phyloP scores from a whole-genome alignment of 1,284 basidiomycete species.

The Pyrrhoderma noxium region DNA sequence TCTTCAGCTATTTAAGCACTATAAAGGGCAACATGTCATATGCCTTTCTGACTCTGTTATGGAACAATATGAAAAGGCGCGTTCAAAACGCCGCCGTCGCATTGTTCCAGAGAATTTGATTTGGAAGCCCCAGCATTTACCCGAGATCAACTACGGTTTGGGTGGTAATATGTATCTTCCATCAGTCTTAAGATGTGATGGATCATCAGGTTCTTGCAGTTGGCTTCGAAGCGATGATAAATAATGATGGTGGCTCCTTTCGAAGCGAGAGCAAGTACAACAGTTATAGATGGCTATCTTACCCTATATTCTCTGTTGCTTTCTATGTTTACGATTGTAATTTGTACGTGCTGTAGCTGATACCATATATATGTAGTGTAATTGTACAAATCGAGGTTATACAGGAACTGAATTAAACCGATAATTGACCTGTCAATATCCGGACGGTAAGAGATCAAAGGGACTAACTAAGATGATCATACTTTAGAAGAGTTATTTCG shows the following conservation, averaged over 20 bases:
- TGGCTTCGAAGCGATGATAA: no score
- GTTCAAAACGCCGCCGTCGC: slow-evolving; percentile 70
- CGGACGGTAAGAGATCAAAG: not conserved
- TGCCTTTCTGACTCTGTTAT: slow-evolving; percentile 88
- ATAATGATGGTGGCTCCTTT: no score
- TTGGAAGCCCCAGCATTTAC: slow-evolving; percentile 97
- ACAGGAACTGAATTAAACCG: not conserved
- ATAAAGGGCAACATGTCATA: slow-evolving; percentile 93
- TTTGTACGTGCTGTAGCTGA: no score
- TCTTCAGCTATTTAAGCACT: slow-evolving; percentile 92
- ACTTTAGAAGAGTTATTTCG: no score
- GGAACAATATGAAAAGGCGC: slow-evolving; percentile 83
- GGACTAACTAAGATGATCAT: no score
- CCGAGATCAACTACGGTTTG: slow-evolving; percentile 83
- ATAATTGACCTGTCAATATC: slow-evolving; percentile 1
- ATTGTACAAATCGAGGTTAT: not conserved
- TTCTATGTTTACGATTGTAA: no score
- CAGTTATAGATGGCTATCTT: no score
- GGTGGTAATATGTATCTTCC: slow-evolving; percentile 47
- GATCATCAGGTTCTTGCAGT: no score
- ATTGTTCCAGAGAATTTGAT: slow-evolving; percentile 78
- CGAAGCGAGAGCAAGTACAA: no score
- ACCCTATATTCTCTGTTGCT: not conserved
- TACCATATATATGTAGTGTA: not conserved
- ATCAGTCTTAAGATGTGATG: not conserved